Evolutionary conservation across 768 basidiomycete species (phyloP), one percentile per base, ranked within the genome.

Genomic region (Strobilomyces echinocephalus): DNA sequence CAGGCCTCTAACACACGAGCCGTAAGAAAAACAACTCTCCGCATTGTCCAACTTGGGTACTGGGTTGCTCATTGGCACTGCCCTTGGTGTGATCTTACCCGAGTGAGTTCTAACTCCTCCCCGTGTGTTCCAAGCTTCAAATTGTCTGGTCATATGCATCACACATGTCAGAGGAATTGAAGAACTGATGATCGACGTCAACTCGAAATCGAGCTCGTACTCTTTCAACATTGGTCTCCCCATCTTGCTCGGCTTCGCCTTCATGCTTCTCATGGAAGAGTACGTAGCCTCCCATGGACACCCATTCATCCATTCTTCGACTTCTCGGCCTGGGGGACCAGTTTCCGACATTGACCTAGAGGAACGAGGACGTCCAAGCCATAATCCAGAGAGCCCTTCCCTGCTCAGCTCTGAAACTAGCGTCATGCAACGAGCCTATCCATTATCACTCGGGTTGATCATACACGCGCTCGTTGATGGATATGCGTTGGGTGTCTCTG

Each of bases 391-490:
- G 49, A 56, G 62, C 45, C 54, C 53, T 30, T 9, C 50, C 33
- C 53, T 20, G 12, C 38, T 26, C 48, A 51, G 35, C 10, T 16
- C 54, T 34, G 54, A 51, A 43, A 43, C 56, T 8, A 62, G 67
- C 26, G 69, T 65, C 60, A 67, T 69, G 31, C 62, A 64, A 34
- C 73, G 73, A 15, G 84, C 85, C 9, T 81, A 85, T 47, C 78
- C 93, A 35, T 77, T 95, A 35, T 91, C 93, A 0, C 70, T 97
- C 9, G 97, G 95, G 1, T 74, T 98, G 42, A 78, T 91, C 24
- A 80, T 93, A 24, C 95, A 99, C 64, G 89, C 85, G 1, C 76
- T 94, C 45, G 89, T 93, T 0, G 97, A 99, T 69, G 95, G 97
- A 4, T 83, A 97, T 53, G 92, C 91, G 3, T 74, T 98, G 36